Conservation (phyloP, 2,329 filamentous ascomycete species). For the Ophiobolus disseminans region DNA sequence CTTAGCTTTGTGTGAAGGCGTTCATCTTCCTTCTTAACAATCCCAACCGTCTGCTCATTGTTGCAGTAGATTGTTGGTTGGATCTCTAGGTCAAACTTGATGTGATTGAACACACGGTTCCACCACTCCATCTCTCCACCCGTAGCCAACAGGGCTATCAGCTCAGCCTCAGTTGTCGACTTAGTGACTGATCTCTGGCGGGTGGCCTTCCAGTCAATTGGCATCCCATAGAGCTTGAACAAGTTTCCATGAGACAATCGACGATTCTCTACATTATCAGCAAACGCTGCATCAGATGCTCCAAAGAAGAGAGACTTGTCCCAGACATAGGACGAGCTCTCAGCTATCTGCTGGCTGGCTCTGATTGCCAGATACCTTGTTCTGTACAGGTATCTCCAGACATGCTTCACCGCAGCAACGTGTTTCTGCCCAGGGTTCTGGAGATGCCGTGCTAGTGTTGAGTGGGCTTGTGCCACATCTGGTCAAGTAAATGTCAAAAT, state of each 20-base stretch:
- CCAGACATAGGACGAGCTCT: neutral
- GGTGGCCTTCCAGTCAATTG: too few relatives aligned
- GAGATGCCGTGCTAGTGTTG: conserved; percentile 9
- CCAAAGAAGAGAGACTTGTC: neutral
- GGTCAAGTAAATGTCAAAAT: conserved; percentile 6
- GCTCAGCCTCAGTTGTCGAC: too few relatives aligned
- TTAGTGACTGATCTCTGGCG: too few relatives aligned
- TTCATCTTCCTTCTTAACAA: neutral
- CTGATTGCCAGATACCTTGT: neutral
- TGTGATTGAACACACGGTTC: neutral
- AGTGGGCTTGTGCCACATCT: conserved; percentile 13
- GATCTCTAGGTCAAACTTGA: neutral
- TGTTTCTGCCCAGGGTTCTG: neutral
- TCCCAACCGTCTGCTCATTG: neutral
- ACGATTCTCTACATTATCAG: neutral
- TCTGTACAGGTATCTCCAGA: neutral
- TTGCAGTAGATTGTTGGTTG: neutral
- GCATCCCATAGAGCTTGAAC: too few relatives aligned
- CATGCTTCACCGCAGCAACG: neutral
- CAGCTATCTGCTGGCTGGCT: neutral
- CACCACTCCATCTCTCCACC: neutral
- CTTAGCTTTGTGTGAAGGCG: neutral
- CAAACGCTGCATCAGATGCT: neutral
- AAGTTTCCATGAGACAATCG: neutral
- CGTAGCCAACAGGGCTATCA: neutral